Percentiles rank a stretch among this genome's conserved stretches.
Conservation (phyloP, 306 rosid genomes). For the Ceratonia siliqua region DNA sequence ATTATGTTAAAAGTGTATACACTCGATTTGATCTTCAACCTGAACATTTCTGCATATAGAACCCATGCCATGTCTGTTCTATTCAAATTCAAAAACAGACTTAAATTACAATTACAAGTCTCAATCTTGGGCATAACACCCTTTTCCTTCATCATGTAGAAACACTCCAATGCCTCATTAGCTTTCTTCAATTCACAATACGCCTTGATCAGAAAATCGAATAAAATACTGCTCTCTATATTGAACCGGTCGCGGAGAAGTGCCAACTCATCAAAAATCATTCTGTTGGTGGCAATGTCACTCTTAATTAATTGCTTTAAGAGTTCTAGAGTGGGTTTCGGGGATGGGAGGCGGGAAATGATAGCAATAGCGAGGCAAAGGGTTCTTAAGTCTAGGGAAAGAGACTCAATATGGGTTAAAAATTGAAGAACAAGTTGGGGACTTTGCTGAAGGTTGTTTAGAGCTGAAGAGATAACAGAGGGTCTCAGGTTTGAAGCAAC, state of each 20-base stretch:
- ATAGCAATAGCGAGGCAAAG: constrained; percentile 62
- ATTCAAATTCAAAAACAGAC: constrained; percentile 54
- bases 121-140: constrained; percentile 52
- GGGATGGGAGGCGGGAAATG: constrained; percentile 59
- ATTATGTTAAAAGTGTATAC: constrained; percentile 73
- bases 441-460: constrained; percentile 45
- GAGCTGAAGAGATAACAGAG: constrained; percentile 51
- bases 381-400: constrained; percentile 41
- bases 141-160: constrained; percentile 56
- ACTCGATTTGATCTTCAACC: constrained; percentile 63
- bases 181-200: constrained; percentile 62
- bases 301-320: constrained; percentile 43
- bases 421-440: constrained; percentile 55
- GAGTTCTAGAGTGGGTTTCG: constrained; percentile 49
- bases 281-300: constrained; percentile 22
- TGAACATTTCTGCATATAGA: constrained; percentile 86
- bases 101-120: constrained; percentile 69
- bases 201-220: constrained; percentile 54
- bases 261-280: constrained; percentile 46
- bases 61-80: constrained; percentile 64
- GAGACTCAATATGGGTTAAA: constrained; percentile 44
- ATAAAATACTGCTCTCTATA: constrained; percentile 34
- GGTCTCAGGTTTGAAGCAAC: constrained; percentile 48
- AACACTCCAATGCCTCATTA: constrained; percentile 62
- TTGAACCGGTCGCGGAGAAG: constrained; percentile 41